Conservation (phyloP, 148 eudicot genomes). For the Spergularia marina region DNA sequence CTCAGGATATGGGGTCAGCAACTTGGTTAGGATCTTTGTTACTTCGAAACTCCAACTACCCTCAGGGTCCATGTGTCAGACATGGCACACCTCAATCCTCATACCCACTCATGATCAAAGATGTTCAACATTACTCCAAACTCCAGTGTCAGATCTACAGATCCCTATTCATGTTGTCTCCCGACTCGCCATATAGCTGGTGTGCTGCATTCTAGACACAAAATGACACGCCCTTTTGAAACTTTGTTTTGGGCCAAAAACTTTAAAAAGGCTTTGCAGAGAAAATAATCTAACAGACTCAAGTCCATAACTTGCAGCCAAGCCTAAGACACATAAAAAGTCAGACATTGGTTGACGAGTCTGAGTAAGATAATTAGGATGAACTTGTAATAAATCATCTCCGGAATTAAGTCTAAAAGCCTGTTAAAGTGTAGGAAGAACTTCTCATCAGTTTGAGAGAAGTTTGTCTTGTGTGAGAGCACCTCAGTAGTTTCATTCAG, state of each 20-base stretch:
- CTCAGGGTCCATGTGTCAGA: neutral
- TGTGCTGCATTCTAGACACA: neutral
- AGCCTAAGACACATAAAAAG: neutral
- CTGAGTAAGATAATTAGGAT: neutral
- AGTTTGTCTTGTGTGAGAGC: neutral
- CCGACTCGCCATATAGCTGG: neutral
- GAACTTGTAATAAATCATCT: too few relatives aligned
- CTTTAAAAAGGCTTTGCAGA: neutral
- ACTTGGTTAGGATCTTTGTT: conserved; percentile 2
- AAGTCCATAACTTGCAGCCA: neutral
- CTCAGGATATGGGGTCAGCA: too few relatives aligned
- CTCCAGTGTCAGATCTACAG: neutral
- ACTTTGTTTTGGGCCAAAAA: neutral
- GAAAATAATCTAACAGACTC: neutral
- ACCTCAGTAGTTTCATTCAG: neutral
- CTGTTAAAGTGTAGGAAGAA: neutral
- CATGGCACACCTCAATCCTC: neutral
- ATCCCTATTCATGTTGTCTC: neutral
- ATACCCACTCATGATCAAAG: neutral
- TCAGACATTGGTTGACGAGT: neutral
- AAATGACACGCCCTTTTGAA: neutral
- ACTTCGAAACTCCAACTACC: neutral
- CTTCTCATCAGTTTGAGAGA: neutral
- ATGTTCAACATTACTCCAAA: neutral
- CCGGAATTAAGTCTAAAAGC: neutral